phyloP scores from a whole-genome alignment of 805 yeast genomes.

The Debaryomyces prosopidis region DNA sequence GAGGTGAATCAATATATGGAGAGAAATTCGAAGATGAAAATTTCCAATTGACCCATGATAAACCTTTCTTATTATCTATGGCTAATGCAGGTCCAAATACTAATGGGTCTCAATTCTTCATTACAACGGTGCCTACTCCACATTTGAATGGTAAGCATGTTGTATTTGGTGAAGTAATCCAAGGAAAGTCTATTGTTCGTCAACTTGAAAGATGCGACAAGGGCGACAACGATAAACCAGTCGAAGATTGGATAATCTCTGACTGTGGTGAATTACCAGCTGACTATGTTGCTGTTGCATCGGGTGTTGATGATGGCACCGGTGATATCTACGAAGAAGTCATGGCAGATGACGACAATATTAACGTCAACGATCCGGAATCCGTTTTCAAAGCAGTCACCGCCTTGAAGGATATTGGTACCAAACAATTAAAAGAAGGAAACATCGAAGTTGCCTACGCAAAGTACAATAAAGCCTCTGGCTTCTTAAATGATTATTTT shows the following conservation, averaged over 20 bases:
- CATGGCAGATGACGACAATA: slow-evolving; percentile 69
- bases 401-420: slow-evolving; percentile 74
- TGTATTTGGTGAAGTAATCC: slow-evolving; percentile 86
- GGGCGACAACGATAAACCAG: slow-evolving; percentile 69
- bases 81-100: slow-evolving; percentile 96
- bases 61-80: slow-evolving; percentile 90
- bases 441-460: slow-evolving; percentile 54
- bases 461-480: slow-evolving; percentile 74
- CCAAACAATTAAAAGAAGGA: slow-evolving; percentile 68
- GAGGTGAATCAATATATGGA: slow-evolving; percentile 47
- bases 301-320: slow-evolving; percentile 66
- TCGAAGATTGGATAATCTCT: slow-evolving; percentile 63
- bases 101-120: slow-evolving; percentile 93
- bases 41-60: slow-evolving; percentile 71
- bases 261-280: slow-evolving; percentile 77
- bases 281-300: slow-evolving; percentile 53
- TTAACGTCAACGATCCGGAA: slow-evolving; percentile 60
- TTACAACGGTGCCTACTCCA: slow-evolving; percentile 90
- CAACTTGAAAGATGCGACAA: slow-evolving; percentile 72
- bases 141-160: slow-evolving; percentile 96
- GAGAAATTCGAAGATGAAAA: slow-evolving; percentile 84
- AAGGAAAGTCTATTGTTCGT: slow-evolving; percentile 79
- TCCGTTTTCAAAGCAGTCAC: slow-evolving; percentile 67
- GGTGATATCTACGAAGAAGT: slow-evolving; percentile 82
- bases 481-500: slow-evolving; percentile 68